Evolutionary conservation across 1,284 basidiomycete genomes (phyloP), one percentile per base, ranked within the genome.

Genomic region (Bondarzewia mesenterica): DNA sequence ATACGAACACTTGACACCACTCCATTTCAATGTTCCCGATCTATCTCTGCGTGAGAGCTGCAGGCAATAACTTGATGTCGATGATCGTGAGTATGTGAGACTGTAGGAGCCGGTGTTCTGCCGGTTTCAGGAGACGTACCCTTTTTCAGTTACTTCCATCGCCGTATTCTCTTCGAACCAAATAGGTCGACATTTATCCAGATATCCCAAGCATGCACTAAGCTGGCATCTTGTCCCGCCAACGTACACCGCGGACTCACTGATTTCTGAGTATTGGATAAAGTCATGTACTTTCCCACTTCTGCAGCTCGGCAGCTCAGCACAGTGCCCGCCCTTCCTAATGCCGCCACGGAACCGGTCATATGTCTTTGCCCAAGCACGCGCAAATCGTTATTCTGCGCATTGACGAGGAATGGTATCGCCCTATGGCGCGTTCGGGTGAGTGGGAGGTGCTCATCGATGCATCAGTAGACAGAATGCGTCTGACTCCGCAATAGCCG

Each of bases 351-450:
- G 45, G 82, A 85, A 55, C 68, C 72, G 15, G 70, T 88, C 40
- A 63, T 89, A 42, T 71, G 70, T 16, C 63, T 91, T 48, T 69
- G 72, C 22, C 70, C 82, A 4, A 90, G 82, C 59, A 78, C 83
- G 26, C 77, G 82, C 53, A 91, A 80, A 62, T 82, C 84, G 39
- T 73, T 93, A 43, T 93, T 93, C 62, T 88, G 83, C 55, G 75
- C 80, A 7, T 67, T 93, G 42, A 83, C 88, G 5, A 74, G 71
- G 55, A 77, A 73, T 57, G 76, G 78, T 4, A 63, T 94, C 27
- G 73, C 83, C 2, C 72, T 93, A 35, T 94, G 91, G 91, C 80
- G 85, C 63, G 84, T 89, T 51, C 75, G 90, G 63, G 91, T 93
- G 65, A 59, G 86, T 76, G n/a, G n/a, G n/a, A n/a, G n/a, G n/a